A percentile compares a stretch with the other conserved stretches of the same genome.
These are phyloP conservation scores for Spergularia azorica DNA, from an alignment of 179 eudicot species.

Conservation along the genomic window DNA sequence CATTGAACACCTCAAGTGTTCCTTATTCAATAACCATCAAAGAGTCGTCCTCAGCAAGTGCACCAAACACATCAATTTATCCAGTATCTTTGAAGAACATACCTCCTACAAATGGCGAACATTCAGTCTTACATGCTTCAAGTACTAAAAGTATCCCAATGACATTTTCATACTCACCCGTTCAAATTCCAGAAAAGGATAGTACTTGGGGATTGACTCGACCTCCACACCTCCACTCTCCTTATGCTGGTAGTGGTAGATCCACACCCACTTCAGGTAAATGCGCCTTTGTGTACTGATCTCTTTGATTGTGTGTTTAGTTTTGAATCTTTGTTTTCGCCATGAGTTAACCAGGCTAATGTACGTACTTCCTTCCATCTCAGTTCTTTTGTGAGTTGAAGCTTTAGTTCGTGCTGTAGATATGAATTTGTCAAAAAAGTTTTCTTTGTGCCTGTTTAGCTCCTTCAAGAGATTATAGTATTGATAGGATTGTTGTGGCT, in stretches of 20 bases:
- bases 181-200: conserved; percentile 76
- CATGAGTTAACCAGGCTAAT: no score
- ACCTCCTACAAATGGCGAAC: conserved; percentile 38
- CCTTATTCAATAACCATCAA: conserved; percentile 50
- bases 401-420: no score
- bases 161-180: conserved; percentile 64
- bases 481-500: no score
- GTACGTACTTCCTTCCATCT: no score
- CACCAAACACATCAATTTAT: conserved; percentile 37
- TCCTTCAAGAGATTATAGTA: no score
- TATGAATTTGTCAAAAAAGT: no score
- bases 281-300: neutral
- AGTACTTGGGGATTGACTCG: conserved; percentile 49
- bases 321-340: neutral
- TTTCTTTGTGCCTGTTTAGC: no score
- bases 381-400: no score
- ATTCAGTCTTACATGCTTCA: conserved; percentile 40
- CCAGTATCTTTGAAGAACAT: conserved; percentile 44
- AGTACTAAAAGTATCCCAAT: conserved; percentile 51
- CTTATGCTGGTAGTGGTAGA: conserved; percentile 55
- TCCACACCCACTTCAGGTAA: conserved; percentile 47
- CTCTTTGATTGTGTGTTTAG: neutral
- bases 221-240: conserved; percentile 44
- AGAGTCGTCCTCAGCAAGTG: conserved; percentile 44
- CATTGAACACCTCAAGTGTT: conserved; percentile 38